Conservation (phyloP, 345 rosid genomes). For the Dipteronia dyeriana region DNA sequence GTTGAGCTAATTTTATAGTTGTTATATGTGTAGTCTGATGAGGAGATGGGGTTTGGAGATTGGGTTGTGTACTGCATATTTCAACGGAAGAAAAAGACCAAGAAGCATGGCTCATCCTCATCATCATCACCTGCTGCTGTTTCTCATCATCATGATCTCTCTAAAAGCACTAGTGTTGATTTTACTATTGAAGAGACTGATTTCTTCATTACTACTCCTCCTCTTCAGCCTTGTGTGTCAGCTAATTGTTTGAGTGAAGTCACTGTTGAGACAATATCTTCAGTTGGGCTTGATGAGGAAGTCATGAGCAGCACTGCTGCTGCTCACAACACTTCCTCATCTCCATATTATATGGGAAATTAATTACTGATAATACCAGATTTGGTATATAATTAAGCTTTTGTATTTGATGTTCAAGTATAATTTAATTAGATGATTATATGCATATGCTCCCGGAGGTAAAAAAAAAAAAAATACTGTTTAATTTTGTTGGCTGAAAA, state of each 20-base stretch:
- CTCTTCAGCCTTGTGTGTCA: background rate
- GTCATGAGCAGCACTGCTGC: background rate
- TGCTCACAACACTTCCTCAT: background rate
- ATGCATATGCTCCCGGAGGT: no score
- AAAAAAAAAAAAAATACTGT: no score
- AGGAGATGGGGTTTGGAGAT: background rate
- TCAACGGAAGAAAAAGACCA: background rate
- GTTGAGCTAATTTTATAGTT: no score
- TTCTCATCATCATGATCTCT: background rate
- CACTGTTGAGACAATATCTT: background rate
- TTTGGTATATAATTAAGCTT: background rate
- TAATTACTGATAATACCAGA: background rate
- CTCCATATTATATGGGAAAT: no score
- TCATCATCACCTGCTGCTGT: background rate
- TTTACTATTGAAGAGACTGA: background rate
- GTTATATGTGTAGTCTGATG: background rate
- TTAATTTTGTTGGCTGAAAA: no score
- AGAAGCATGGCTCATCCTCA: background rate
- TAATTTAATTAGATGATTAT: no score
- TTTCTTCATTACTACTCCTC: background rate
- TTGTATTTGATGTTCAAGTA: background rate
- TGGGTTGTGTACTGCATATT: background rate
- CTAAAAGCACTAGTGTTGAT: background rate
- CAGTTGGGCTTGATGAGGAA: background rate
- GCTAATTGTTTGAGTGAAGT: background rate